phyloP scores from a whole-genome alignment of 1,284 basidiomycete species.

The Cryptococcus sp. region DNA sequence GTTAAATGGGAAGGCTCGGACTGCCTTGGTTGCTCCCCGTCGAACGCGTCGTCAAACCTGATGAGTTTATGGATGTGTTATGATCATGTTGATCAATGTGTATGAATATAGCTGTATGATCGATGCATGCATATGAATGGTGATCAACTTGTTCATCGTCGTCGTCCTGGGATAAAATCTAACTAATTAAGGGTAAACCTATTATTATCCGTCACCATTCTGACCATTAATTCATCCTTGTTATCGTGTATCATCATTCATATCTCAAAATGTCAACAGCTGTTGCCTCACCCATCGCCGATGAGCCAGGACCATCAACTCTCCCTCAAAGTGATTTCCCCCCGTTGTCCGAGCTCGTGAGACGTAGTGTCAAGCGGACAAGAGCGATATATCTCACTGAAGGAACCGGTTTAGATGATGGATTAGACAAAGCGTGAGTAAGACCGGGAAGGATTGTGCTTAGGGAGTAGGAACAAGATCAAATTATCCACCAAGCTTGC shows the following conservation, averaged over 20 bases:
- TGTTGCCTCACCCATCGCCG: conserved; percentile 13
- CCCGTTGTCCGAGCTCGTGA: conserved; percentile 44
- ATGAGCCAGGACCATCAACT: conserved; percentile 26
- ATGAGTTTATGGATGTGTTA: no score
- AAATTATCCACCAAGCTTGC: conserved; percentile 62
- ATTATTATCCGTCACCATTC: background rate
- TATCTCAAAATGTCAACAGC: conserved; percentile 16
- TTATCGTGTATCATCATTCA: no score
- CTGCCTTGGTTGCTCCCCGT: no score
- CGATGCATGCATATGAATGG: no score
- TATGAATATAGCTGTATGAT: no score
- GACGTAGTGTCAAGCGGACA: conserved; percentile 47
- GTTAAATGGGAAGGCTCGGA: no score
- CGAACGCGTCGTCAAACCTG: no score
- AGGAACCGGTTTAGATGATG: conserved; percentile 33
- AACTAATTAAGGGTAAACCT: background rate
- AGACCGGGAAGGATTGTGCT: background rate
- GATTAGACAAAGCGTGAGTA: conserved; percentile 45
- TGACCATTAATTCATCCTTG: background rate
- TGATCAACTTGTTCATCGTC: no score
- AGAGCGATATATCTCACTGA: conserved; percentile 46
- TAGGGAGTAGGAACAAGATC: conserved; percentile 42
- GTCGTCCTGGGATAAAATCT: no score
- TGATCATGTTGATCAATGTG: no score
- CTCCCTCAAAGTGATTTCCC: conserved; percentile 18